Evolutionary conservation across 768 basidiomycete genomes (phyloP), one percentile per base, ranked within the genome.

Genomic region (Krasilnikovozyma curviuscula): DNA sequence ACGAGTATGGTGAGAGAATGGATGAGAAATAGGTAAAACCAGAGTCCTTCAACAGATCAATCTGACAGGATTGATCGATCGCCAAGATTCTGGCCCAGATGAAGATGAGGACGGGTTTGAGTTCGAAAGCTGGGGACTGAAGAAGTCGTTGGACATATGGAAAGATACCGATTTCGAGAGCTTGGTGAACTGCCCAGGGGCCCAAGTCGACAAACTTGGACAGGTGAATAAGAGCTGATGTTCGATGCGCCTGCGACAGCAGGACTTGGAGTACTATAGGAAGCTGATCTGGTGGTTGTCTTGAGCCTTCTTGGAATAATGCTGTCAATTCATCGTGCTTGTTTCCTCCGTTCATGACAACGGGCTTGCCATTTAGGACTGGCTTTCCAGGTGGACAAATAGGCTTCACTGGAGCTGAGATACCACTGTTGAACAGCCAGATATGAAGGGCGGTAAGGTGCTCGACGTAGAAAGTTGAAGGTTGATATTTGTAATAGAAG

Each of bases 41-140:
- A 31, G 63, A 60, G 44, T 78, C 83, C 54, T 77, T 81, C 59
- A 81, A 77, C 5, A 98, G 69, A 58, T 97, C 91, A 18, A 77
- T 72, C 61, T 95, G 91, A 42, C 91, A 91, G 5, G 79, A 75
- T 1, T 79, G 77, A 62, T 95, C 91, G n/a, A 97, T 85, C 2
- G 91, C 91, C 25, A 97, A 74, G 54, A 98, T 95, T 19, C 93
- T 75, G 3, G 91, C 83, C 93, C 93, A 97, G 50, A 98, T 97
- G 68, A 95, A 98, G 54, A 97, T 95, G 19, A 98, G 71, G 8
- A 97, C 91, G 1, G 93, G 93, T 24, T 86, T 81, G n/a, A 97
- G 73, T 57, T 97, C 91, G 55, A 79, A 78, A 1, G 88, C 83
- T 0, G 88, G 85, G 0, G 91, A 88, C 65, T 93, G 88, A 7